Base-by-base conservation (phyloP, 2,329 filamentous ascomycete species). In the Pseudohalonectria lignicola region DNA sequence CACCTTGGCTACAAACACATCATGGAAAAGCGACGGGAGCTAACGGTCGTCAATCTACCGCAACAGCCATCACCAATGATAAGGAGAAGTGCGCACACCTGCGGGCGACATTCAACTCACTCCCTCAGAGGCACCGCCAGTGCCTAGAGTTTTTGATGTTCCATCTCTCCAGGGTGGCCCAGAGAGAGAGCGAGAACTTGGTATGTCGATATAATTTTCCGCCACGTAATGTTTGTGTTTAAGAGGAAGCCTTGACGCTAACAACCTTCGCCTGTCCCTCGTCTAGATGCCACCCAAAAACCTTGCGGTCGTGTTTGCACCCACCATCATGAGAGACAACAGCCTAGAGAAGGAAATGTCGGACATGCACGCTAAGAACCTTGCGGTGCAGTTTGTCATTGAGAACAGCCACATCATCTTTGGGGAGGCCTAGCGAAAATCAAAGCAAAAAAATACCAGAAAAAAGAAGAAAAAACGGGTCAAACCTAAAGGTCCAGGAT, bases 291-390 rank as follows among this genome's bases (percentile, higher is more conserved):
- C 86, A 18, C 85, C 90, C 40, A 85, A 93, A 62, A 98, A 98
- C 55, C 65, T 96, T 43, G 87, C 92, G 4, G 92, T 98, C 31
- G 92, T 98, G 28, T 98, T 98, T 56, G 92, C 92, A 8, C 92
- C 92, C 7, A 98, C 92, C 1, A 93, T 98, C 49, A 94, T 98
- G 86, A 77, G 90, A 49, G 87, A 93, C 40, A 72, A 79, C 54
- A 90, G 82, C 52, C 74, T 96, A 43, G 86, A 94, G 57, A 79
- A 87, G 43, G 92, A 98, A 59, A 93, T 98, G 79, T 90, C 81
- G 21, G 92, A 98, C 56, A 94, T 94, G 70, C 84, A 92, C 55
- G 75, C 81, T 49, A 95, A 96, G 71, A 94, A 94, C 50, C 72
- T 82, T 46, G 86, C 86, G 5, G 81, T 96, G 47, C 88, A 94